phyloP scores from a whole-genome alignment of 768 basidiomycete species.

The Tylopilus subfusipes region DNA sequence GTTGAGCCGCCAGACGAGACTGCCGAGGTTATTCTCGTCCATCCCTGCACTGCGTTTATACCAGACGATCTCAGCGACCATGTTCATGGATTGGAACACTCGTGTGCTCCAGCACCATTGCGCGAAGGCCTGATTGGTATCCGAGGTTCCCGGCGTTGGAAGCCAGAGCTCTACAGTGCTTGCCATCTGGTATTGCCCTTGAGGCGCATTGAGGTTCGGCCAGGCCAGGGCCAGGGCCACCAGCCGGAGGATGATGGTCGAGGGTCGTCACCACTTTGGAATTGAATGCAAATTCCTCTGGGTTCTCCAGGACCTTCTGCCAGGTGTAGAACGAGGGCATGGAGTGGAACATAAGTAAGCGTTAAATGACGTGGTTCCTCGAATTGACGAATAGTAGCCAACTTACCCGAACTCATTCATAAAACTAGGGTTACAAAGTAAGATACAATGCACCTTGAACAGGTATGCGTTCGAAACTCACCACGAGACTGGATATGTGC shows the following conservation, averaged over 20 bases:
- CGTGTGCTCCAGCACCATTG: conserved; percentile 66
- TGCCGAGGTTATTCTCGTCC: conserved; percentile 57
- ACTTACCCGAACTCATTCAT: conserved; percentile 57
- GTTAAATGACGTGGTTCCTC: not conserved
- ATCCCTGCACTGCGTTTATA: conserved; percentile 58
- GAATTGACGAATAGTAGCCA: not conserved
- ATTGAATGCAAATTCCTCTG: conserved; percentile 55
- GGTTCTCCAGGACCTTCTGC: conserved; percentile 50
- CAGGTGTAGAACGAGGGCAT: conserved; percentile 62
- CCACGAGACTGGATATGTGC: conserved; percentile 49
- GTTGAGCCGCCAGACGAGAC: conserved; percentile 57
- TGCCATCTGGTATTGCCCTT: conserved; percentile 54
- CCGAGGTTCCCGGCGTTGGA: conserved; percentile 45
- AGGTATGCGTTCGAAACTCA: conserved; percentile 12
- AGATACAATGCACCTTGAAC: not conserved
- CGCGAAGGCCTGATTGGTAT: conserved; percentile 55
- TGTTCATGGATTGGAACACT: conserved; percentile 56
- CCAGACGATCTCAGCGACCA: conserved; percentile 56
- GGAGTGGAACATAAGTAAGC: conserved; percentile 48
- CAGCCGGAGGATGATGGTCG: conserved; percentile 55
- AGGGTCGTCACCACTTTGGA: conserved; percentile 53
- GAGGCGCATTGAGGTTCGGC: conserved; percentile 52
- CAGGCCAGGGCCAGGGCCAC: conserved; percentile 46
- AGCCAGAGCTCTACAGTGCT: conserved; percentile 52
- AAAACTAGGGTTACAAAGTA: conserved; percentile 35